Evolutionary conservation across 352 stramenopile species (phyloP), one percentile per base, ranked within the genome.

Genomic region (Globisporangium viniferum): DNA sequence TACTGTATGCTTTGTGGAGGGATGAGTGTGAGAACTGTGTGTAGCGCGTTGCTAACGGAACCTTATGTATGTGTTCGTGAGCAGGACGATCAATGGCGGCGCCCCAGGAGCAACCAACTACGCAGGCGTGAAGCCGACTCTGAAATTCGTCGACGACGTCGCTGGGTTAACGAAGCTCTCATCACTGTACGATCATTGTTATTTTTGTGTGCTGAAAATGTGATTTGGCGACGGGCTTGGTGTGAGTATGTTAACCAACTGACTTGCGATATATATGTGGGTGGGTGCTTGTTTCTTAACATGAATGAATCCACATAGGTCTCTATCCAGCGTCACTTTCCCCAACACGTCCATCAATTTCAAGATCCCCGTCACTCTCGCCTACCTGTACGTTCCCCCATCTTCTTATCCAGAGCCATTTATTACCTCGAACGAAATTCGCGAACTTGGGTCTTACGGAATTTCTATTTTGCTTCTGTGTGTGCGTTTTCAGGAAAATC

Each of bases 71-170:
- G 29, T 24, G 56, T 46, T 7, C 51, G 14, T 18, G 20, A 58
- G 4, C 20, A 59, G 54, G 29, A 36, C 29, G 27, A 44, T 70
- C 8, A 61, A 62, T 18, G 59, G 57, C 24, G 65, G 57, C 14
- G 56, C 57, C 27, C 41, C 56, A 24, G 35, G 31, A 5, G 14
- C 65, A 15, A 24, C 14, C 5, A n/a, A 27, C 15, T 31, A 49
- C 33, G 9, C 18, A 12, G 27, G 48, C 65, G 33, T 2, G 9
- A 22, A 24, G 35, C 36, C 27, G 5, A 31, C 39, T 0, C 14
- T 70, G 24, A 44, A 58, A 22, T 62, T 70, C 18, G 36, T 41
- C 48, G 48, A 44, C 24, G 65, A 58, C 22, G 44, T 70, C 48
- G 29, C 33, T 5, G 65, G 64, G 35, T n/a, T 70, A 10, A n/a